phyloP scores from a whole-genome alignment of 495 filamentous ascomycete species.

The Eremomyces bilateralis region DNA sequence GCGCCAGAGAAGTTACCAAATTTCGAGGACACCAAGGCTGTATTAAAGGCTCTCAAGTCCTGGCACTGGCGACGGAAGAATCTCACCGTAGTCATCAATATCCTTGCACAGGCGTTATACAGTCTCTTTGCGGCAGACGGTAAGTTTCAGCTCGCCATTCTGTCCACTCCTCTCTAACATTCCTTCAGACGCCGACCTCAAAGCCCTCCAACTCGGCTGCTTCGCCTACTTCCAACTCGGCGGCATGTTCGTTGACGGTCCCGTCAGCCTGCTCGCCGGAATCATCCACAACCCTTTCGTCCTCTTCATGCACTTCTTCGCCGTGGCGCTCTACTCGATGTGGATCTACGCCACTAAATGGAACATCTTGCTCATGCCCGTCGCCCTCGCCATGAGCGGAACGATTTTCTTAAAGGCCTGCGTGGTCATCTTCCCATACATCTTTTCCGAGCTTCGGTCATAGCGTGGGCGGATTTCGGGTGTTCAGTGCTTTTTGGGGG shows the following conservation, averaged over 20 bases:
- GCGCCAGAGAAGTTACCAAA: slow-evolving; percentile 40
- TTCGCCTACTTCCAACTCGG: slow-evolving; percentile 82
- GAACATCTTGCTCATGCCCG: slow-evolving; percentile 35
- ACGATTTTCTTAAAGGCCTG: slow-evolving; percentile 73
- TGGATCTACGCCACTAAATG: slow-evolving; percentile 42
- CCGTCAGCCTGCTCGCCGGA: slow-evolving; percentile 65
- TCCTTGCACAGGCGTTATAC: slow-evolving; percentile 84
- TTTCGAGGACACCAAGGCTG: slow-evolving; percentile 39
- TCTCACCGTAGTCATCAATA: slow-evolving; percentile 76
- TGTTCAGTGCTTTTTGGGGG: too few species aligned
- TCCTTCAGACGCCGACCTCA: slow-evolving; percentile 40
- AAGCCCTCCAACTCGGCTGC: slow-evolving; percentile 69
- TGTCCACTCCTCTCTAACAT: slow-evolving; percentile 1
- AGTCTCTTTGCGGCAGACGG: slow-evolving; percentile 69
- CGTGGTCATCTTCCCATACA: slow-evolving; percentile 70
- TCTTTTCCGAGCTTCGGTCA: slow-evolving; percentile 33
- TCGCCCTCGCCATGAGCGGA: slow-evolving; percentile 32
- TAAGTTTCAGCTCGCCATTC: too few species aligned
- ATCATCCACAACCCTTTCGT: slow-evolving; percentile 56
- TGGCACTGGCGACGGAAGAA: slow-evolving; percentile 83
- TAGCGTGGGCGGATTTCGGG: too few species aligned
- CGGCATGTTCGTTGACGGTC: slow-evolving; percentile 44
- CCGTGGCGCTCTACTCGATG: slow-evolving; percentile 72
- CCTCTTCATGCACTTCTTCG: slow-evolving; percentile 84
- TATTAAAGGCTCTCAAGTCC: slow-evolving; percentile 42